These are phyloP conservation scores for Lycium ferocissimum DNA, from an alignment of 257 asterid genomes.

Conservation along the genomic window DNA sequence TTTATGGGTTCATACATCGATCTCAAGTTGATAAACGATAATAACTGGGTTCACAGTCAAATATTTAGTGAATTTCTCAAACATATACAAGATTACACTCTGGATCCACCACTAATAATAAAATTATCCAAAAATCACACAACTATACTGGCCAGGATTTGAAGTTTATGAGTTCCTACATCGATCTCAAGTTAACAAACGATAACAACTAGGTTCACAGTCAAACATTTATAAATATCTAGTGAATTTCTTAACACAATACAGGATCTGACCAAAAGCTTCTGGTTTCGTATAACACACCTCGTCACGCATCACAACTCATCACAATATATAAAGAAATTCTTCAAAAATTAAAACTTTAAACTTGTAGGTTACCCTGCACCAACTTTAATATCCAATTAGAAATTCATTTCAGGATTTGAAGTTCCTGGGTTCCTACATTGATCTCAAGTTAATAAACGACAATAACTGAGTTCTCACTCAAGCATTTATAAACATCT, in stretches of 20 bases:
- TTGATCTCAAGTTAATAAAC: no score
- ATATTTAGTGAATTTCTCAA: background rate
- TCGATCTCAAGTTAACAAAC: background rate
- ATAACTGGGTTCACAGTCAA: background rate
- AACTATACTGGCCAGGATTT: no score
- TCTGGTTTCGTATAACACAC: constrained; percentile 37
- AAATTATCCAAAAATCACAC: background rate
- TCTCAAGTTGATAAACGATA: background rate
- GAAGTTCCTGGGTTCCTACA: no score
- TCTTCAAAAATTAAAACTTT: no score
- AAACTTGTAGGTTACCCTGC: no score
- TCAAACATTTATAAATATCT: background rate
- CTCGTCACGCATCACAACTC: constrained; percentile 62
- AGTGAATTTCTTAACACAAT: background rate
- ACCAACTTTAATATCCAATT: no score
- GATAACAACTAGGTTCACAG: no score
- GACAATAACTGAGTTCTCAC: no score
- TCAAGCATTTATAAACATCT: background rate
- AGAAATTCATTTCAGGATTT: no score
- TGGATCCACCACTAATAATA: background rate
- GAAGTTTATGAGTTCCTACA: no score
- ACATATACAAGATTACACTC: background rate
- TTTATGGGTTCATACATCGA: background rate
- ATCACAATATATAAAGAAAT: no score
- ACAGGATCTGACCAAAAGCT: no score